phyloP scores from a whole-genome alignment of 2,329 filamentous ascomycete species.

The Trichoderma sp. region DNA sequence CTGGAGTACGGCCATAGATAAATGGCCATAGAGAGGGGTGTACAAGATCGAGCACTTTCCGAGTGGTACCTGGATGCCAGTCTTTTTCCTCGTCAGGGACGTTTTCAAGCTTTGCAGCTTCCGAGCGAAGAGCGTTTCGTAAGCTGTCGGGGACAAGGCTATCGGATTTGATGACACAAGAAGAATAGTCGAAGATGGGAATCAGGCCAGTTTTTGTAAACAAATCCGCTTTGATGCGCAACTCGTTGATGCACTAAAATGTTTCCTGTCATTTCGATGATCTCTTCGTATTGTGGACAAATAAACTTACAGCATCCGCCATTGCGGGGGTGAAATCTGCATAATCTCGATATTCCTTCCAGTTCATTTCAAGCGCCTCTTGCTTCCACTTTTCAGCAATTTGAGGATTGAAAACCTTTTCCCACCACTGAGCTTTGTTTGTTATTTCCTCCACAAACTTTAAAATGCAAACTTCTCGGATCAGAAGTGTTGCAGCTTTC shows the following conservation, averaged over 20 bases:
- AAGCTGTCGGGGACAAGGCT: slow-evolving; percentile 32
- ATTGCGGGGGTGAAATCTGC: slow-evolving; percentile 36
- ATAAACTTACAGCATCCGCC: slow-evolving; percentile 35
- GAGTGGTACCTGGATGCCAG: slow-evolving; percentile 61
- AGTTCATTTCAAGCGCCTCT: slow-evolving; percentile 37
- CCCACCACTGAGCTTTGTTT: slow-evolving; percentile 42
- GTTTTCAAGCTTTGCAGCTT: slow-evolving; percentile 51
- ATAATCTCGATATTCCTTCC: slow-evolving; percentile 30
- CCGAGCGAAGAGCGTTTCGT: slow-evolving; percentile 43
- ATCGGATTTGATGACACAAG: slow-evolving; percentile 42
- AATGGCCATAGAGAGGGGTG: slow-evolving; percentile 66
- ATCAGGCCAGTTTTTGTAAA: slow-evolving; percentile 39
- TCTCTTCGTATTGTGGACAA: not conserved
- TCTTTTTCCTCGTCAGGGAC: slow-evolving; percentile 54
- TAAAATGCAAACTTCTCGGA: slow-evolving; percentile 40
- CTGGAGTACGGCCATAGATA: slow-evolving; percentile 51
- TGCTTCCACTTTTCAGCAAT: slow-evolving; percentile 36
- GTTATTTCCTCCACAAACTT: slow-evolving; percentile 38
- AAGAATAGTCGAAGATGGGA: slow-evolving; percentile 38
- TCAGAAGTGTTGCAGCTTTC: slow-evolving; percentile 34
- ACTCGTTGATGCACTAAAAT: slow-evolving; percentile 38
- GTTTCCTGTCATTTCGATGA: not conserved
- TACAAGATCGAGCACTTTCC: slow-evolving; percentile 61
- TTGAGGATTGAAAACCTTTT: slow-evolving; percentile 34
- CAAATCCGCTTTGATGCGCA: slow-evolving; percentile 37